Percentiles rank a stretch among this genome's conserved stretches.
Evolutionary conservation across 2,329 filamentous ascomycete genomes (phyloP).

Genomic region (Septoria petroselini): DNA sequence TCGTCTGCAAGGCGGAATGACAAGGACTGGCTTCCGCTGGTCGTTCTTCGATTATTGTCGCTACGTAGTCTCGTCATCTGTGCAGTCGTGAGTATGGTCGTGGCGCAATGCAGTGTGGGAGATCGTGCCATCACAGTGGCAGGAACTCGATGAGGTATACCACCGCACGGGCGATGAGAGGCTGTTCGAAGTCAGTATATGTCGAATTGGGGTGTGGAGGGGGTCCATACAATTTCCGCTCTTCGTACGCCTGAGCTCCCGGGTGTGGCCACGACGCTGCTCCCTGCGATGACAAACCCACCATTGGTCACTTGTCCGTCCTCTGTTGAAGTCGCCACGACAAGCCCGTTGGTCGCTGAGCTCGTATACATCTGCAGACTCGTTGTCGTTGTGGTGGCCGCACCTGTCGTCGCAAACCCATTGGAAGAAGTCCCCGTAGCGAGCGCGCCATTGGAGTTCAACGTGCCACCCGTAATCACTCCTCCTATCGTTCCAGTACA

Average conservation of each 20-base stretch:
- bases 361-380: constrained; percentile 26
- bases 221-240: constrained; percentile 34
- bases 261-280: constrained; percentile 37
- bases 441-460: constrained; percentile 29
- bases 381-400: constrained; percentile 28
- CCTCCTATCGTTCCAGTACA: constrained; percentile 56
- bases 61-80: constrained; percentile 16
- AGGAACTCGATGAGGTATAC: constrained; percentile 30
- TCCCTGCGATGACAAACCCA: constrained; percentile 35
- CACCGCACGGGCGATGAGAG: constrained; percentile 28
- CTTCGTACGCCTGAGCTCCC: constrained; percentile 28
- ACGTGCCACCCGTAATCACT: constrained; percentile 36
- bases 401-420: constrained; percentile 22
- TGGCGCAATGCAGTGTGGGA: constrained; percentile 1
- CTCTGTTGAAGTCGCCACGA: constrained; percentile 24
- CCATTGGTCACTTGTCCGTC: constrained; percentile 18
- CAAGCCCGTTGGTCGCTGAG: constrained; percentile 28
- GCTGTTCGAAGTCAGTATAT: constrained; percentile 29
- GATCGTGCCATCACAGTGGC: constrained; percentile 20
- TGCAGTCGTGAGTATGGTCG: constrained; percentile 16
- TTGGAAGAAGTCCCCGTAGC: constrained; percentile 26
- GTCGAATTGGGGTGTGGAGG: background rate
- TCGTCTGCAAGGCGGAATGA: too few relatives aligned
- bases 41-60: constrained; percentile 2
- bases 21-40: background rate